Conservation (phyloP, 2,329 filamentous ascomycete species). For the Penicillium sp. region DNA sequence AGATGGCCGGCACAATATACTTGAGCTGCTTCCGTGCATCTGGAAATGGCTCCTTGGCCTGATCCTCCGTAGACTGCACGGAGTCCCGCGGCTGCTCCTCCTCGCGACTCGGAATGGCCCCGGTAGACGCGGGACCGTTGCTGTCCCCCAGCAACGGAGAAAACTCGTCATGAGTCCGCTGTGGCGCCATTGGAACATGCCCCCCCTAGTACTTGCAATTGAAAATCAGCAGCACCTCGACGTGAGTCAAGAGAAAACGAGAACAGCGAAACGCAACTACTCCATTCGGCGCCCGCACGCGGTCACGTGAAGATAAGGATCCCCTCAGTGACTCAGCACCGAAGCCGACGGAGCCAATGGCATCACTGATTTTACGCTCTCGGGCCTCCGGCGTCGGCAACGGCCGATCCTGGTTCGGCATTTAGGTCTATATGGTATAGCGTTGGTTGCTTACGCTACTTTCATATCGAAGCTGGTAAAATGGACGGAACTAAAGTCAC, state of each 20-base stretch:
- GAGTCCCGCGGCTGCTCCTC: conserved; percentile 19
- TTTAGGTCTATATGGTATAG: not conserved
- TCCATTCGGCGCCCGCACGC: not conserved
- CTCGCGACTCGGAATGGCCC: conserved; percentile 23
- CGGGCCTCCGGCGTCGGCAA: not conserved
- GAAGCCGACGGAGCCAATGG: not conserved
- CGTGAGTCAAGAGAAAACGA: not conserved
- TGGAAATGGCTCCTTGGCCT: conserved; percentile 35
- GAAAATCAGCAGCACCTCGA: not conserved
- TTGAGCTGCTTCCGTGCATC: conserved; percentile 53
- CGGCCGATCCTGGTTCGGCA: not conserved
- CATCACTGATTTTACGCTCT: not conserved
- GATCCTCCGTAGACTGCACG: conserved; percentile 11
- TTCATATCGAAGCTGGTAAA: not conserved
- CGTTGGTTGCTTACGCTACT: not conserved
- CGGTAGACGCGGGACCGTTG: conserved; percentile 26
- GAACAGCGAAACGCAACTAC: not conserved
- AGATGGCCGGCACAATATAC: conserved; percentile 61
- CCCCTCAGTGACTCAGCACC: conserved; percentile 6
- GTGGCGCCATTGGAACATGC: conserved; percentile 23
- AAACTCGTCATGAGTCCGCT: conserved; percentile 37
- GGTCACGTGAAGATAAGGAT: conserved; percentile 24
- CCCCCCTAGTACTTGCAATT: not conserved
- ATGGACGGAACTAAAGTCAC: not conserved
- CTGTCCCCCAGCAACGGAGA: conserved; percentile 46